A percentile compares a stretch with the other conserved stretches of the same genome.
These are phyloP conservation scores for Ulmus americana DNA, from an alignment of 331 rosid species.

Conservation along the genomic window DNA sequence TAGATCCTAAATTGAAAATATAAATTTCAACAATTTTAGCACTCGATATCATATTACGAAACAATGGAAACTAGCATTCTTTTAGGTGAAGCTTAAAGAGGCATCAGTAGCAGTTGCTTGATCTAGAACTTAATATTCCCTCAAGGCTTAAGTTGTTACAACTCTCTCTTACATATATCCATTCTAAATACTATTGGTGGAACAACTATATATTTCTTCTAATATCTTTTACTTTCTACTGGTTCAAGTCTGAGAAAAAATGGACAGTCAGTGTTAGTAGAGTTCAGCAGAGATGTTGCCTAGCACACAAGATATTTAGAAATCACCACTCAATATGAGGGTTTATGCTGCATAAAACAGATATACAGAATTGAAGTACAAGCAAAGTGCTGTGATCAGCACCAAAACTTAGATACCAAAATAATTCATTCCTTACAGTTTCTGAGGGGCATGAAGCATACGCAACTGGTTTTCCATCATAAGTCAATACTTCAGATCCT, in stretches of 20 bases:
- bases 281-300: background rate
- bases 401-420: slow-evolving; percentile 14
- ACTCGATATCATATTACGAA: background rate
- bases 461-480: slow-evolving; percentile 66
- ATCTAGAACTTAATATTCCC: background rate
- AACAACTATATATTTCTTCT: background rate
- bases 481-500: slow-evolving; percentile 67
- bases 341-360: slow-evolving; percentile 10
- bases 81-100: background rate
- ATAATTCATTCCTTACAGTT: slow-evolving; percentile 50
- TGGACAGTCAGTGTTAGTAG: background rate
- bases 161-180: slow-evolving; percentile 1
- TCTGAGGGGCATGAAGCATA: slow-evolving; percentile 66
- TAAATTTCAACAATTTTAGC: background rate
- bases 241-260: background rate
- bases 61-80: background rate
- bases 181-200: background rate
- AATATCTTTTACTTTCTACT: background rate
- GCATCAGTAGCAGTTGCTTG: background rate
- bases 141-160: background rate
- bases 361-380: slow-evolving; percentile 5
- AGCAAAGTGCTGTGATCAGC: slow-evolving; percentile 13
- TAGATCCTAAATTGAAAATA: background rate
- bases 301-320: background rate
- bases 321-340: background rate